Conservation (phyloP, 176 grass and related monocot species). For the Triticum turgidum region DNA sequence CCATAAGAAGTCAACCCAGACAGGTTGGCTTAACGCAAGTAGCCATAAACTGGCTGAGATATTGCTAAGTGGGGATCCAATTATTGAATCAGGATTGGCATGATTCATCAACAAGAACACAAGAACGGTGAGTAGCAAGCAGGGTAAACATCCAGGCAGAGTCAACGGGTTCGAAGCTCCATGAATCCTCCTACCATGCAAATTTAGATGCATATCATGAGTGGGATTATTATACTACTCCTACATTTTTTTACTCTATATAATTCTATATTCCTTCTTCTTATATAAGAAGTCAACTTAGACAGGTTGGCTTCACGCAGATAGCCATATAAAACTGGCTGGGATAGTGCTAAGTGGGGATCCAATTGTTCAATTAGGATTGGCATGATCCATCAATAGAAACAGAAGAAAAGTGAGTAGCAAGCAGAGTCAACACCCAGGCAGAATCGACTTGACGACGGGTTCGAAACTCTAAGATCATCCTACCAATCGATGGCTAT, state of each 20-base stretch:
- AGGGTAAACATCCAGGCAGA: too few species aligned
- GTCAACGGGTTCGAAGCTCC: too few species aligned
- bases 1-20: too few species aligned
- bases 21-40: too few species aligned
- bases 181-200: neutral
- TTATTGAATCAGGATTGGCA: too few species aligned
- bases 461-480: neutral
- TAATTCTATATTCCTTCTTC: neutral
- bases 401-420: neutral
- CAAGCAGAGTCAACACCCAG: neutral
- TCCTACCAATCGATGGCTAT: neutral
- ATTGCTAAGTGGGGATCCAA: too few species aligned
- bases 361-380: neutral
- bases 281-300: constrained; percentile 23
- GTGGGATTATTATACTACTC: neutral
- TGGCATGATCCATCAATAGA: neutral
- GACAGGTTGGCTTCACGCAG: neutral
- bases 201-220: neutral
- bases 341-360: neutral
- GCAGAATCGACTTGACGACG: too few species aligned
- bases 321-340: neutral
- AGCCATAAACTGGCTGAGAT: too few species aligned
- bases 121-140: too few species aligned
- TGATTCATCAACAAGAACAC: too few species aligned
- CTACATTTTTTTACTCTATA: neutral